Evolutionary conservation across 768 basidiomycete species (phyloP).

Genomic region (Boletus coccyginus): DNA sequence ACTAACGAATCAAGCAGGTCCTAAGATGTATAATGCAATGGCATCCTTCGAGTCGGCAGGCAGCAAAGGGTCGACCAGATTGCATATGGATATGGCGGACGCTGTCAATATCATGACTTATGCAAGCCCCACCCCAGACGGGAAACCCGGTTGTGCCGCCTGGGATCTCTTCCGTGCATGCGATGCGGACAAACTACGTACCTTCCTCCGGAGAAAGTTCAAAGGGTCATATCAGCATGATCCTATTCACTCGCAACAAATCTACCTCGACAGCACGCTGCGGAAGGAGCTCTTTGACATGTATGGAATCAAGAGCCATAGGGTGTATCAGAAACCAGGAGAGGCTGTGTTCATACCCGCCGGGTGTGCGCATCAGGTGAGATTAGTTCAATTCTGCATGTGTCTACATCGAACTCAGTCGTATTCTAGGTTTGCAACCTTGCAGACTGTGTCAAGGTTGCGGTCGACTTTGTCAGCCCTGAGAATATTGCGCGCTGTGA

Average conservation of each 20-base stretch:
- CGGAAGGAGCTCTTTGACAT: constrained; percentile 65
- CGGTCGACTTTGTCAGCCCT: constrained; percentile 91
- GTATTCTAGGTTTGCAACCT: constrained; percentile 76
- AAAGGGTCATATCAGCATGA: constrained; percentile 58
- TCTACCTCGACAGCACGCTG: constrained; percentile 73
- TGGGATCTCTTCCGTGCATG: constrained; percentile 90
- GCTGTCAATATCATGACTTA: constrained; percentile 91
- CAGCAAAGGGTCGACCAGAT: constrained; percentile 79
- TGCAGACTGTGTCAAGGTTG: constrained; percentile 95
- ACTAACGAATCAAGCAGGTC: constrained; percentile 48
- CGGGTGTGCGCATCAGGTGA: constrained; percentile 86
- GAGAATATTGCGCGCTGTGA: constrained; percentile 90
- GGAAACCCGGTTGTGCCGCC: constrained; percentile 70
- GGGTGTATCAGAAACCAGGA: constrained; percentile 87
- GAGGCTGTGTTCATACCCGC: constrained; percentile 96
- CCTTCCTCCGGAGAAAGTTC: constrained; percentile 68
- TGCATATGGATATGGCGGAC: constrained; percentile 96
- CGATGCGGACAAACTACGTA: constrained; percentile 75
- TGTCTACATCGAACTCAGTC: background rate
- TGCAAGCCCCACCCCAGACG: constrained; percentile 55
- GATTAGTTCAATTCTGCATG: constrained; percentile 16
- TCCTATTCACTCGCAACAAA: constrained; percentile 88
- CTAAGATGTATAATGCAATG: constrained; percentile 95
- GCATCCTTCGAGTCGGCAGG: constrained; percentile 62
- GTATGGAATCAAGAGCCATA: constrained; percentile 70